These are phyloP conservation scores for Saccharomycopsis sp. DNA, from an alignment of 805 yeast genomes.

Conservation along the genomic window DNA sequence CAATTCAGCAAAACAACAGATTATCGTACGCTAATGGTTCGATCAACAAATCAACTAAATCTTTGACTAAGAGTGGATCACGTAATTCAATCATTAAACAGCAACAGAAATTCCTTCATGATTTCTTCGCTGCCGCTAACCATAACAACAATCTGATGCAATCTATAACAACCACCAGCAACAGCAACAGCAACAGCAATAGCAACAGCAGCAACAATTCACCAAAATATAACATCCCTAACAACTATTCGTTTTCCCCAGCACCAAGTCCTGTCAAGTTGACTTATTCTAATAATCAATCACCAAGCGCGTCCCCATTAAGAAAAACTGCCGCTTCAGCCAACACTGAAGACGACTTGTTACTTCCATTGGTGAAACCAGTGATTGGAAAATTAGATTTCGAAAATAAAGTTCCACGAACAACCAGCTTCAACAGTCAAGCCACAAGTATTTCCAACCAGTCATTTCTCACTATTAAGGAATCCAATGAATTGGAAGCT, in stretches of 20 bases:
- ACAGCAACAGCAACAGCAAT: background rate
- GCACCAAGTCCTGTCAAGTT: background rate
- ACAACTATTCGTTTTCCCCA: constrained; percentile 19
- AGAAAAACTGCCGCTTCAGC: too few species aligned
- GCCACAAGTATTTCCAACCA: constrained; percentile 4
- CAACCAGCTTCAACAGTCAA: constrained; percentile 1
- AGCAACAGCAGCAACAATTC: background rate
- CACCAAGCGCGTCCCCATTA: background rate
- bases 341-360: too few species aligned
- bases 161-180: background rate
- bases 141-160: background rate
- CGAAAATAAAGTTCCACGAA: background rate
- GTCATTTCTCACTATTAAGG: constrained; percentile 14
- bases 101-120: too few species aligned
- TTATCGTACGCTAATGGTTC: background rate
- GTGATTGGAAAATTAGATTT: too few species aligned
- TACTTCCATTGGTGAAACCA: too few species aligned
- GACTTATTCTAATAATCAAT: background rate
- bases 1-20: background rate
- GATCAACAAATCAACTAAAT: background rate
- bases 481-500: constrained; percentile 7
- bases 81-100: background rate
- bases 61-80: background rate
- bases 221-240: constrained; percentile 12
- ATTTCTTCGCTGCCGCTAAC: too few species aligned